These are phyloP conservation scores for Paramecium primaurelia DNA, from an alignment of 73 alveolate genomes.

Conservation along the genomic window DNA sequence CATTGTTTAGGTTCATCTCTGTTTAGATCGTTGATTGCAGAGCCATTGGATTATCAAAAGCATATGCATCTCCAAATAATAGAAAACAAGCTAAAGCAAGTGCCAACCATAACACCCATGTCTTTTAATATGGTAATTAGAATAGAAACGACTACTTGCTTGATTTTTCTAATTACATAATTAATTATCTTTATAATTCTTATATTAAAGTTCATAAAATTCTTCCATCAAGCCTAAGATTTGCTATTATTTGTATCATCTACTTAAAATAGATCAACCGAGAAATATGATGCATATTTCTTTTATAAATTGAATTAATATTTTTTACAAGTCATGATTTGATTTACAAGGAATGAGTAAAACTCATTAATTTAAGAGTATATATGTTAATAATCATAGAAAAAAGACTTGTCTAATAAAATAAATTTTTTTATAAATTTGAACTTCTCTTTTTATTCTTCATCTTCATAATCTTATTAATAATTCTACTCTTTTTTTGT, in stretches of 20 bases:
- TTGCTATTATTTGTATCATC: not conserved
- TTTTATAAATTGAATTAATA: no score
- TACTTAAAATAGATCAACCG: not conserved
- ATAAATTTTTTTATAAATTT: no score
- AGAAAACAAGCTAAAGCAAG: conserved; percentile 3
- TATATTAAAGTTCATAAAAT: not conserved
- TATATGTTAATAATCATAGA: no score
- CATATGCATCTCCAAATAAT: conserved; percentile 40
- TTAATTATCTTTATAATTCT: not conserved
- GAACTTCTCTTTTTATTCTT: no score
- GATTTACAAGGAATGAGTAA: no score
- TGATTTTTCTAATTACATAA: not conserved
- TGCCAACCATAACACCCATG: not conserved
- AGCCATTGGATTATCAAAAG: conserved; percentile 45
- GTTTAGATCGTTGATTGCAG: not conserved
- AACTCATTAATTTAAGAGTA: no score
- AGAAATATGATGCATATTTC: no score
- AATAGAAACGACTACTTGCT: not conserved
- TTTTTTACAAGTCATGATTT: no score
- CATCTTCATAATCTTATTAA: no score
- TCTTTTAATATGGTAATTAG: not conserved
- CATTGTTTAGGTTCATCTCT: not conserved
- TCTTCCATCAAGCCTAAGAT: not conserved
- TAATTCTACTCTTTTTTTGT: no score
- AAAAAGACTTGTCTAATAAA: no score